Base-by-base conservation (phyloP, 306 rosid genomes). In the Abrus precatorius region DNA sequence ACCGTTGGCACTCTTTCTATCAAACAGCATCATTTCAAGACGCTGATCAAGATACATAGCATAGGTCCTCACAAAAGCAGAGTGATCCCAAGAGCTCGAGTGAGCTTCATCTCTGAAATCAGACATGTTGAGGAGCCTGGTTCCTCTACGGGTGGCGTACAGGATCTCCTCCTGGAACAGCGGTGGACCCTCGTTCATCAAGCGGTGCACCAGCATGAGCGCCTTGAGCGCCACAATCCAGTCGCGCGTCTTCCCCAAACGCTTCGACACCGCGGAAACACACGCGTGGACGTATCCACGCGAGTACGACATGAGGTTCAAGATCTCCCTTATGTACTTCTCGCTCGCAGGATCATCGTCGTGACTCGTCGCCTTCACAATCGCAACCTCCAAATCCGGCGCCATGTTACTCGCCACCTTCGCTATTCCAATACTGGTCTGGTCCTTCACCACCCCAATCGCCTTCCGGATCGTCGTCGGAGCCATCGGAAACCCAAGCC, bases 181-280 rank as follows among this genome's bases (percentile, higher is more conserved):
- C 2, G 90, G 90, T 5, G 90, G 95, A 0, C 97, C 99, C 7
- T 95, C 97, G 76, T 89, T 93, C 87, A 95, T 76, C 77, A 95
- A 47, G 12, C 99, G 84, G 79, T 93, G 98, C 57, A 88, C 91
- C 1, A 95, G 94, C 78, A 88, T 85, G 12, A 93, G 78, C 0
- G 96, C 91, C 85, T 95, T 95, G 14, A 93, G 80, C 28, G 99
- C 99, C 79, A 95, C 99, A 63, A 95, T 93, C 99, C 99, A 95
- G 82, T 95, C 98, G 55, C 99, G 85, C 38, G 99, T 95, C 89
- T 95, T 95, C 57, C 96, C 90, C 80, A 95, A 62, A 0, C 99
- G 93, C 90, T 86, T 93, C 11, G 99, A 93, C 56, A 95, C 89
- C 13, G 96, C 88, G 7, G 91, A 29, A 3, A 95, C 97, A 48